A percentile compares a stretch with the other conserved stretches of the same genome.
These are phyloP conservation scores for Inonotus hispidus DNA, from an alignment of 1,284 basidiomycete species.

Conservation along the genomic window DNA sequence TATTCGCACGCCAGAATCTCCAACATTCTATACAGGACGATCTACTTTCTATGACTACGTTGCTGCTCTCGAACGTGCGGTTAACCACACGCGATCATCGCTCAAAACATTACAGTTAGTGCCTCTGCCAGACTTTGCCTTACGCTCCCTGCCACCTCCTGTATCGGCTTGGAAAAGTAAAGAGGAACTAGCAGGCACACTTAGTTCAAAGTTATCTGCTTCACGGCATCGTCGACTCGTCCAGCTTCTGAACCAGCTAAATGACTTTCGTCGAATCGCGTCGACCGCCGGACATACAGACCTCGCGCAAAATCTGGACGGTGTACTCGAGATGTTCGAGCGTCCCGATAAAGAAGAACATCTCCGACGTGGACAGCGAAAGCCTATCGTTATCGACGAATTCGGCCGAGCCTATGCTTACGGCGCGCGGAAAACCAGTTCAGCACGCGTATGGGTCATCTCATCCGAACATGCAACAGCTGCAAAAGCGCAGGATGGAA, in stretches of 20 bases:
- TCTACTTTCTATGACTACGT: slow-evolving; percentile 75
- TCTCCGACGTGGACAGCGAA: slow-evolving; percentile 48
- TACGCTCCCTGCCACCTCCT: slow-evolving; percentile 53
- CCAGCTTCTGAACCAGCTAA: slow-evolving; percentile 64
- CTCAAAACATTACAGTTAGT: slow-evolving; percentile 68
- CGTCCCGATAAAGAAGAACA: slow-evolving; percentile 50
- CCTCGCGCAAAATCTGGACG: slow-evolving; percentile 48
- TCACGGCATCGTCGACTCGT: slow-evolving; percentile 69
- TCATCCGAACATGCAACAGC: slow-evolving; percentile 43
- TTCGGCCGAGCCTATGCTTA: slow-evolving; percentile 78
- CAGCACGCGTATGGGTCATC: slow-evolving; percentile 92
- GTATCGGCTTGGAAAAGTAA: slow-evolving; percentile 66
- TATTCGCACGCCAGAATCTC: slow-evolving; percentile 44
- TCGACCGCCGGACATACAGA: slow-evolving; percentile 56
- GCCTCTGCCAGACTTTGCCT: slow-evolving; percentile 70
- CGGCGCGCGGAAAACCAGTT: slow-evolving; percentile 82
- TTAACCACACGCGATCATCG: slow-evolving; percentile 50
- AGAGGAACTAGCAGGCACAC: slow-evolving; percentile 49
- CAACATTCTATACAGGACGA: slow-evolving; percentile 87
- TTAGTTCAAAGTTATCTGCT: slow-evolving; percentile 62
- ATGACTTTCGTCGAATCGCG: slow-evolving; percentile 68
- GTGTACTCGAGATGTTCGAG: slow-evolving; percentile 62
- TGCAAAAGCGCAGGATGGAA: slow-evolving; percentile 17
- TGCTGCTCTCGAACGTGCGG: slow-evolving; percentile 59
- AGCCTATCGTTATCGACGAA: slow-evolving; percentile 58